Conservation (phyloP, 345 rosid species). For the Lepidium aucheri region DNA sequence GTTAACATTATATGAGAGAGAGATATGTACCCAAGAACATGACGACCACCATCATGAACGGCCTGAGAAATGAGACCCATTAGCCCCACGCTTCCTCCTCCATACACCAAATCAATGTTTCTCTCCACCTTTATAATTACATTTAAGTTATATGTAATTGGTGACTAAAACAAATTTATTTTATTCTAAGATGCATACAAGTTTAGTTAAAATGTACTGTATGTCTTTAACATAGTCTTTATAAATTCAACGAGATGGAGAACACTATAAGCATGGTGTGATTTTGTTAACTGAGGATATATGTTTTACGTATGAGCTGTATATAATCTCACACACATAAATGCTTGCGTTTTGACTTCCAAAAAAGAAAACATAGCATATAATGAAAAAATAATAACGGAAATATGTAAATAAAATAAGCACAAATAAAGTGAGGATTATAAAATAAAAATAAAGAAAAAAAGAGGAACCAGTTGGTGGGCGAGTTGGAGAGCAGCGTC, state of each 20-base stretch:
- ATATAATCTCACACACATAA: neutral
- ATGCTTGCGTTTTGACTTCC: neutral
- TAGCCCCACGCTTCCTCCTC: conserved; percentile 34
- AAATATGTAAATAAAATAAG: neutral
- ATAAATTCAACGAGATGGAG: neutral
- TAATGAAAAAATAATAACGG: neutral
- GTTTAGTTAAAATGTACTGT: too few relatives aligned
- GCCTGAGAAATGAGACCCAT: conserved; percentile 31
- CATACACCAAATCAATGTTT: conserved; percentile 31
- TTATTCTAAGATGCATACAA: neutral
- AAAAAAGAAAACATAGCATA: neutral
- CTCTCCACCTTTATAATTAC: conserved; percentile 23
- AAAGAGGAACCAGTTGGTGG: conserved; percentile 17
- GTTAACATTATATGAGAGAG: neutral
- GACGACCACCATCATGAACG: conserved; percentile 33
- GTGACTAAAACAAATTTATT: neutral
- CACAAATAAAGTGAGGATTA: neutral
- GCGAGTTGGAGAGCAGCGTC: conserved; percentile 33
- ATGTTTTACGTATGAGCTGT: neutral
- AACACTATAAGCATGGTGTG: neutral
- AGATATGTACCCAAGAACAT: conserved; percentile 25
- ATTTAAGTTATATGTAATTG: neutral
- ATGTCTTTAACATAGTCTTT: too few relatives aligned
- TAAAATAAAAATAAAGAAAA: neutral
- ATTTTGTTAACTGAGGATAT: neutral